A percentile compares a stretch with the other conserved stretches of the same genome.
These are phyloP conservation scores for Nidula microcarpa DNA, from an alignment of 768 basidiomycete species.

Conservation along the genomic window DNA sequence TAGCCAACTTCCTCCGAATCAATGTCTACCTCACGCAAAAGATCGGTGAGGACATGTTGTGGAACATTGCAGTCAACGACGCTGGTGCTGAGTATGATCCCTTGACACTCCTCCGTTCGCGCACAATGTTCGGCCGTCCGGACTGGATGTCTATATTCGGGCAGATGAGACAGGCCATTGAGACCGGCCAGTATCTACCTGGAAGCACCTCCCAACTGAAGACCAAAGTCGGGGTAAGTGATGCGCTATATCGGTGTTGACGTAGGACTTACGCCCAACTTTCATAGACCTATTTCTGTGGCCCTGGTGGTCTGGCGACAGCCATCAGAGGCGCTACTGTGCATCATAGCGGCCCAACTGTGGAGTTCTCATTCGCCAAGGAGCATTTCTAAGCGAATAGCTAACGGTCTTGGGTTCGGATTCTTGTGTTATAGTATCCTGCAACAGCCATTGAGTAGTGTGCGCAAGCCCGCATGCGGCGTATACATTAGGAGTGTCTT, in stretches of 20 bases:
- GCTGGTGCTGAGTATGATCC: constrained; percentile 85
- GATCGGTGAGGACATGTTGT: constrained; percentile 81
- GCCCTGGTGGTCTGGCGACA: constrained; percentile 72
- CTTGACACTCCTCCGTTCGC: constrained; percentile 80
- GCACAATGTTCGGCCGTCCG: constrained; percentile 90
- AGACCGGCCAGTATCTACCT: constrained; percentile 77
- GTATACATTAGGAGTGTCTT: background rate
- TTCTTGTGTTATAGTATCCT: no score
- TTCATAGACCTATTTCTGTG: constrained; percentile 83
- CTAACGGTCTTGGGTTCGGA: no score
- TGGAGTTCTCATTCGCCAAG: constrained; percentile 84
- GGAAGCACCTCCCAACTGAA: constrained; percentile 76
- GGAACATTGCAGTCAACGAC: constrained; percentile 90
- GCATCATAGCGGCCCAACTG: constrained; percentile 46
- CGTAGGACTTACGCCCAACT: constrained; percentile 2
- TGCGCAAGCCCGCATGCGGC: no score
- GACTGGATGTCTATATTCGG: constrained; percentile 84
- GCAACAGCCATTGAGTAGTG: no score
- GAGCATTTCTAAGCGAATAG: constrained; percentile 21
- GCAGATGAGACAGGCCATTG: constrained; percentile 73
- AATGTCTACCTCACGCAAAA: constrained; percentile 89
- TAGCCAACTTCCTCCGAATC: constrained; percentile 91
- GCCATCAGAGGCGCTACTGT: constrained; percentile 71
- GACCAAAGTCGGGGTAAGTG: constrained; percentile 78
- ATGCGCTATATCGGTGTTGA: background rate